Evolutionary conservation across 1,284 basidiomycete genomes (phyloP).

Genomic region (Omphalotus olearius): DNA sequence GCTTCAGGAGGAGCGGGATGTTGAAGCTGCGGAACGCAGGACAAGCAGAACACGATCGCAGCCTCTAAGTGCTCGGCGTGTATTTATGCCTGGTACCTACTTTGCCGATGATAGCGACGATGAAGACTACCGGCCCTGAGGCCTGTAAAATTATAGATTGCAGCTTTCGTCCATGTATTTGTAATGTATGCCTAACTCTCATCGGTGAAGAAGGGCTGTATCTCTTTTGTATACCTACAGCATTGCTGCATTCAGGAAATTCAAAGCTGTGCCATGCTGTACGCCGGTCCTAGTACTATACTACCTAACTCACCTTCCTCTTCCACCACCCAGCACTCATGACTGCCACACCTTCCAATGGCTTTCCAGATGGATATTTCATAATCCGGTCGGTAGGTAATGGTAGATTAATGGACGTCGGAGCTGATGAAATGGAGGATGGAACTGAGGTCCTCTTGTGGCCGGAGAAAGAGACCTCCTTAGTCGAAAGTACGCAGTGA

Average conservation of each 20-base stretch:
- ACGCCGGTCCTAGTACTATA: too few species aligned
- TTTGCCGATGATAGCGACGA: slow-evolving; percentile 12
- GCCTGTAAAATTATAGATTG: too few species aligned
- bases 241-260: too few species aligned
- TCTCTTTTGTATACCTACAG: too few species aligned
- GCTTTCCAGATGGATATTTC: slow-evolving; percentile 74
- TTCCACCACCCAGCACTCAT: not conserved
- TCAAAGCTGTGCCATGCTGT: too few species aligned
- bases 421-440: slow-evolving; percentile 53
- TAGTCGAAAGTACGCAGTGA: slow-evolving; percentile 61
- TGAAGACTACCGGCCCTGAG: slow-evolving; percentile 4
- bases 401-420: slow-evolving; percentile 60
- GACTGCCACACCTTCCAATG: not conserved
- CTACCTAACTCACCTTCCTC: too few species aligned
- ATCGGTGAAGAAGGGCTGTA: too few species aligned
- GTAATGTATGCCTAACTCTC: too few species aligned
- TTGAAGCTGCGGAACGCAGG: slow-evolving; percentile 16
- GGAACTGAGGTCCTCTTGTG: slow-evolving; percentile 62
- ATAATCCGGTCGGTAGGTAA: slow-evolving; percentile 60
- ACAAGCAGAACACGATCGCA: not conserved
- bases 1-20: slow-evolving; percentile 23
- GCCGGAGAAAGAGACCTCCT: slow-evolving; percentile 65
- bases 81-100: slow-evolving; percentile 16
- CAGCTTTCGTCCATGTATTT: too few species aligned
- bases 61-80: not conserved